Evolutionary conservation across 148 eudicot species (phyloP), one percentile per base, ranked within the genome.

Genomic region (Vaccinium vitisidaea): DNA sequence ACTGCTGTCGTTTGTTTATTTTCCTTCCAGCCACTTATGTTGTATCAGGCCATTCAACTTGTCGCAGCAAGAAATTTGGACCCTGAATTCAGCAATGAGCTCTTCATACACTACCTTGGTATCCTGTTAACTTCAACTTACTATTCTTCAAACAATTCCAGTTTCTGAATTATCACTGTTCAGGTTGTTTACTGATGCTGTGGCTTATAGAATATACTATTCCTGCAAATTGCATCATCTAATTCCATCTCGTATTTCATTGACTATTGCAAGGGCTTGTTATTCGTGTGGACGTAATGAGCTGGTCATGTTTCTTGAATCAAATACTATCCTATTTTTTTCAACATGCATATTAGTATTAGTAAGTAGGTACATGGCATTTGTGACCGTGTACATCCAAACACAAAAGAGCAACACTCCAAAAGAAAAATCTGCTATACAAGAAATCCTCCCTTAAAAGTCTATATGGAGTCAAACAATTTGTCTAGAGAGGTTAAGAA

Each of bases 31-130:
- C 98, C 99, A 83, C 88, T 95, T 53, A 95, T 92, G 3, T 25
- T 95, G 73, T 95, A 94, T 85, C 89, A 90, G 73, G 96, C 95
- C 8, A 80, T 86, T 56, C 92, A 93, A 85, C 96, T 97, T 82
- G 89, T 86, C 84, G 86, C 73, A 59, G 48, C 82, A 18, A 85
- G 87, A 86, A 83, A 84, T 84, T 85, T 83, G 87, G 87, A 75
- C 77, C 83, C 67, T 61, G 90, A 87, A 87, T 83, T 79, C 82
- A 82, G 50, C 65, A 80, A 87, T 56, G 80, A 80, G 79, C 90
- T 94, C 85, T 81, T 85, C 83, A 92, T 97, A 84, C 98, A 94
- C 84, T 95, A 95, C 88, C 94, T 95, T 61, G 99, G 99, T 94
- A 93, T 71, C 32, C 78, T 75, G 61, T 80, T 82, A 11, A 77